Conservation (phyloP, 78 protist species). For the Parvularia atlantis region DNA sequence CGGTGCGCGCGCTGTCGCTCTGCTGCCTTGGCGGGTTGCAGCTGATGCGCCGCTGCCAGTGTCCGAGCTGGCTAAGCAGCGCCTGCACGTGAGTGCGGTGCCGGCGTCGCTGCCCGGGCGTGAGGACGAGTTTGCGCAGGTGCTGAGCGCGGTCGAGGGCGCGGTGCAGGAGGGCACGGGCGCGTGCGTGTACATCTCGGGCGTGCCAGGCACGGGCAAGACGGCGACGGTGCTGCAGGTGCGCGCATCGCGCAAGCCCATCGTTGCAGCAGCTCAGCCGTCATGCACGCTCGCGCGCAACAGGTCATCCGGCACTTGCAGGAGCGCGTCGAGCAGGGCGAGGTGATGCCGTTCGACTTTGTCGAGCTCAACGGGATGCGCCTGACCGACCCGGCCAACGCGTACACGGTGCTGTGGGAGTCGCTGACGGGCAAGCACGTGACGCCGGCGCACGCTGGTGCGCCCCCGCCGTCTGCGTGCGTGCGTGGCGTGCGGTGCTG, state of each 20-base stretch:
- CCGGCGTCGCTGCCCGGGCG: constrained; percentile 4
- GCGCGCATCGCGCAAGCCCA: constrained; percentile 10
- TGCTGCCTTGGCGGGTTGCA: too few species aligned
- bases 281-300: not conserved
- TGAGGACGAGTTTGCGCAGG: not conserved
- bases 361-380: constrained; percentile 31
- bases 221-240: constrained; percentile 48
- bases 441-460: not conserved
- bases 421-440: not conserved
- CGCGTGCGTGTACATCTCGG: constrained; percentile 5
- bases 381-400: constrained; percentile 9
- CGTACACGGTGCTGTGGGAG: constrained; percentile 17
- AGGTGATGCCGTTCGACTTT: not conserved
- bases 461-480: too few species aligned
- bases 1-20: too few species aligned
- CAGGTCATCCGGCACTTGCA: too few species aligned
- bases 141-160: not conserved
- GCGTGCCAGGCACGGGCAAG: constrained; percentile 33
- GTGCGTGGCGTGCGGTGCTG: too few species aligned
- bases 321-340: too few species aligned
- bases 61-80: too few species aligned
- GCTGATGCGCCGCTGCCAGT: too few species aligned
- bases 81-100: constrained; percentile 8
- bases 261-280: not conserved
- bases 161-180: not conserved